Conservation (phyloP, 2,329 filamentous ascomycete species). For the Corinectria fuckeliana region DNA sequence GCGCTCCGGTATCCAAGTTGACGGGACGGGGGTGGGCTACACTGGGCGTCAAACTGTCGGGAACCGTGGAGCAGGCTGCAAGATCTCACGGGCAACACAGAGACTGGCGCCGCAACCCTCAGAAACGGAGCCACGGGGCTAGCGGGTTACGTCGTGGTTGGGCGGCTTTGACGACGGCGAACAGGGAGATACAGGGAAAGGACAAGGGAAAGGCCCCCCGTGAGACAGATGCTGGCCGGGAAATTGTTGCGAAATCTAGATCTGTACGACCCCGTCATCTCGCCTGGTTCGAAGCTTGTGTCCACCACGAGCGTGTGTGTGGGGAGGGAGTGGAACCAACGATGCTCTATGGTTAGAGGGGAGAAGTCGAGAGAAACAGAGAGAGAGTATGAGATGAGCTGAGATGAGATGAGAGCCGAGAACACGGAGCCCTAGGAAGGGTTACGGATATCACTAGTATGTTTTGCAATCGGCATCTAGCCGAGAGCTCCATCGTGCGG, state of each 20-base stretch:
- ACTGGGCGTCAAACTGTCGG: slow-evolving; percentile 35
- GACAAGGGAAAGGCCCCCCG: slow-evolving; percentile 17
- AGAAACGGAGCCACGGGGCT: slow-evolving; percentile 34
- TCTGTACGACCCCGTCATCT: slow-evolving; percentile 50
- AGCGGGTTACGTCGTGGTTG: slow-evolving; percentile 33
- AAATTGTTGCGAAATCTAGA: slow-evolving; percentile 46
- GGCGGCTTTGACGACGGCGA: slow-evolving; percentile 33
- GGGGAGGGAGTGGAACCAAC: neutral
- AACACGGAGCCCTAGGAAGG: neutral
- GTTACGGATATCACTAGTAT: neutral
- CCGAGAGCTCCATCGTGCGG: too few relatives aligned
- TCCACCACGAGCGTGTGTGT: slow-evolving; percentile 4
- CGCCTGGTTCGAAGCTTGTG: slow-evolving; percentile 43
- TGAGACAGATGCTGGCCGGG: slow-evolving; percentile 41
- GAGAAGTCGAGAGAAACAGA: neutral
- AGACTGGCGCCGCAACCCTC: slow-evolving; percentile 39
- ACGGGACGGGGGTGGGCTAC: slow-evolving; percentile 40
- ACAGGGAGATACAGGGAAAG: slow-evolving; percentile 5
- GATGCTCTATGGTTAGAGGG: neutral
- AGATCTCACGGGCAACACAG: slow-evolving; percentile 40
- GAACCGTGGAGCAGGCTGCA: slow-evolving; percentile 39
- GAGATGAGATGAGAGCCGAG: neutral
- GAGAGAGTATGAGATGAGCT: neutral
- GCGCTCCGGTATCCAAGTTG: slow-evolving; percentile 43
- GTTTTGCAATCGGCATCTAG: neutral